These are phyloP conservation scores for Aspergillus pseudonomiae DNA, from an alignment of 2,329 filamentous ascomycete species.

Conservation along the genomic window DNA sequence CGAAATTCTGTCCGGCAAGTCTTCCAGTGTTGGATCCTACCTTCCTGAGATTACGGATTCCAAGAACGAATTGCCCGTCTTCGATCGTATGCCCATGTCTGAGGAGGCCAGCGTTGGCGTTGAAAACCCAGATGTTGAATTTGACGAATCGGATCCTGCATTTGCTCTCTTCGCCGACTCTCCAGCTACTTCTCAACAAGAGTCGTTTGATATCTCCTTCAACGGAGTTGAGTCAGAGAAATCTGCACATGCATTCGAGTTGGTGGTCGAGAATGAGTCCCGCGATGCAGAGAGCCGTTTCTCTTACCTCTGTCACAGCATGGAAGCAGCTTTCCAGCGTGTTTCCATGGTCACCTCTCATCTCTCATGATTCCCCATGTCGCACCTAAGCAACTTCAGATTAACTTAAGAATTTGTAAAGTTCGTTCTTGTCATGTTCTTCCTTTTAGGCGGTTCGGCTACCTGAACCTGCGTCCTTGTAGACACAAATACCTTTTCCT, in stretches of 20 bases:
- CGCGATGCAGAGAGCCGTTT: constrained; percentile 35
- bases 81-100: constrained; percentile 43
- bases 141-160: constrained; percentile 58
- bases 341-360: constrained; percentile 45
- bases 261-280: constrained; percentile 57
- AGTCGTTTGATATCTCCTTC: constrained; percentile 38
- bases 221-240: constrained; percentile 66
- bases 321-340: constrained; percentile 47
- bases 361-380: constrained; percentile 39
- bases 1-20: constrained; percentile 71
- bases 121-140: constrained; percentile 48
- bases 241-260: constrained; percentile 62
- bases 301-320: constrained; percentile 41
- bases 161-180: constrained; percentile 55
- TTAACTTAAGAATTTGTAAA: constrained; percentile 21
- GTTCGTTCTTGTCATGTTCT: constrained; percentile 21
- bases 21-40: constrained; percentile 53
- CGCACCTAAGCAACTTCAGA: constrained; percentile 19
- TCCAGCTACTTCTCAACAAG: constrained; percentile 38
- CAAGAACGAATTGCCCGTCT: constrained; percentile 54
- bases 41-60: constrained; percentile 42
- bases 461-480: constrained; percentile 18
- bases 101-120: constrained; percentile 25
- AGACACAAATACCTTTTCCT: constrained; percentile 26
- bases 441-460: constrained; percentile 15